Conservation (phyloP, 345 rosid species). For the Salix purpurea region DNA sequence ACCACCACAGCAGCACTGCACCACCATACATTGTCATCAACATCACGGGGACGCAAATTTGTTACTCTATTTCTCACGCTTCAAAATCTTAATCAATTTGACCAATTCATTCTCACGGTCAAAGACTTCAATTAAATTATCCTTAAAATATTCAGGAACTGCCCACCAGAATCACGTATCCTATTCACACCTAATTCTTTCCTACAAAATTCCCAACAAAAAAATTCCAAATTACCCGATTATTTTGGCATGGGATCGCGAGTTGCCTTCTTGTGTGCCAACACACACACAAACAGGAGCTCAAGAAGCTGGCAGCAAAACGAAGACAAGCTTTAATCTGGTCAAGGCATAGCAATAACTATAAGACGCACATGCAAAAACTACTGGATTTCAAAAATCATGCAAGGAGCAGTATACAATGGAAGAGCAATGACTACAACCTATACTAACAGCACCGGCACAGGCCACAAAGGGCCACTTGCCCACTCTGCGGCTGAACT, state of each 20-base stretch:
- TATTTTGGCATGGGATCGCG: background rate
- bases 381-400: slow-evolving; percentile 24
- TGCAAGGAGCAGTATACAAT: slow-evolving; percentile 23
- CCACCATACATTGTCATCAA: background rate
- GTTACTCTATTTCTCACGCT: too few relatives aligned
- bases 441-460: slow-evolving; percentile 27
- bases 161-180: too few relatives aligned
- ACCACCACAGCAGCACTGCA: too few relatives aligned
- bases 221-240: background rate
- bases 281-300: background rate
- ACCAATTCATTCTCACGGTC: too few relatives aligned
- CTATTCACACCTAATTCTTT: background rate
- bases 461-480: slow-evolving; percentile 19
- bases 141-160: too few relatives aligned
- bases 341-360: slow-evolving; percentile 1
- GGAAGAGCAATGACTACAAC: slow-evolving; percentile 23
- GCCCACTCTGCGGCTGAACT: slow-evolving; percentile 13
- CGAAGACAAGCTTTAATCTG: background rate
- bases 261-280: background rate
- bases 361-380: slow-evolving; percentile 20
- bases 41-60: background rate
- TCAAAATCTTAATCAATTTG: too few relatives aligned
- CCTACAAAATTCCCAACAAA: background rate
- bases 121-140: too few relatives aligned
- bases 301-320: background rate